Evolutionary conservation across 176 grass and related monocot species (phyloP).

Genomic region (Phragmites australis): DNA sequence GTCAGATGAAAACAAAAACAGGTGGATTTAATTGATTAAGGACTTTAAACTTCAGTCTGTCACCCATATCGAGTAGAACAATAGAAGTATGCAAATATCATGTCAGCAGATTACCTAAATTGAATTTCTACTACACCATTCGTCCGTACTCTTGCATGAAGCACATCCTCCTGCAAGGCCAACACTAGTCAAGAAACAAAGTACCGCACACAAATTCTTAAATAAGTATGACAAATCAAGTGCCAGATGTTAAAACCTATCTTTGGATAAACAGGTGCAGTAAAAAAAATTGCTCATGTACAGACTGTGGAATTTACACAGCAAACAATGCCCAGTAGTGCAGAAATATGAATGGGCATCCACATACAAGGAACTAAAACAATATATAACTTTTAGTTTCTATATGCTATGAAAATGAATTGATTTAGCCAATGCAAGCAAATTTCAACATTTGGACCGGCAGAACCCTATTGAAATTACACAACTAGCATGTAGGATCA

Average conservation of each 20-base stretch:
- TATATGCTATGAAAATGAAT: neutral
- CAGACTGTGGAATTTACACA: too few relatives aligned
- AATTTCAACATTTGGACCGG: neutral
- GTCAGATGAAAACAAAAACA: too few relatives aligned
- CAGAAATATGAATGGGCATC: neutral
- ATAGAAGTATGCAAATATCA: constrained; percentile 10
- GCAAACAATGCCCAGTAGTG: too few relatives aligned
- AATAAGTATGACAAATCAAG: neutral
- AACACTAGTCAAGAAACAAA: neutral
- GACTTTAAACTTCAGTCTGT: neutral
- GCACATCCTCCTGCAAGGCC: constrained; percentile 81
- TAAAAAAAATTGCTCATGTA: neutral
- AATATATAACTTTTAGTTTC: neutral
- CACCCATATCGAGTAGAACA: neutral
- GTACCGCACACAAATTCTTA: neutral
- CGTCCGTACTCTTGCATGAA: constrained; percentile 93
- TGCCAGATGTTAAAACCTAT: neutral
- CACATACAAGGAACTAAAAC: neutral
- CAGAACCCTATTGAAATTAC: constrained; percentile 4
- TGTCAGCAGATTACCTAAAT: constrained; percentile 63
- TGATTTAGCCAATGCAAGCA: neutral
- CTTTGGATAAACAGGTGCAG: neutral
- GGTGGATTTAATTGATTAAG: too few relatives aligned
- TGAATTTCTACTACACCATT: constrained; percentile 91
- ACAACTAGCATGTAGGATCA: neutral